A percentile compares a stretch with the other conserved stretches of the same genome.
Conservation (phyloP, 108 stramenopile species). For the Aureococcus anophagefferens region DNA sequence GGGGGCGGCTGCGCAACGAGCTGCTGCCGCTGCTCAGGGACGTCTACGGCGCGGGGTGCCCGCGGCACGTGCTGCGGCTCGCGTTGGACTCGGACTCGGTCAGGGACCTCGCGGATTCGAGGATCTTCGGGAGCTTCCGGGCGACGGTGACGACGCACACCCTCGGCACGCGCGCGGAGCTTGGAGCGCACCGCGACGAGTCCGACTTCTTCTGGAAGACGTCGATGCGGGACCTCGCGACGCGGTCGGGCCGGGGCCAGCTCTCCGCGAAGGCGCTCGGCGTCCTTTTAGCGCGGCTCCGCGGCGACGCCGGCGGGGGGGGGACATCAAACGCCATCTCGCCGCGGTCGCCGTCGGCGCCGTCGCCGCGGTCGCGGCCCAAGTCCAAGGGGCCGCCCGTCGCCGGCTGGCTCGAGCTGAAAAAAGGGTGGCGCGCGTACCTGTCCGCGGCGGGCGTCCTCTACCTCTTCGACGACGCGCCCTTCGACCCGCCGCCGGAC, state of each 20-base stretch:
- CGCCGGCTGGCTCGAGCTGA: background rate
- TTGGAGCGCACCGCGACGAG: background rate
- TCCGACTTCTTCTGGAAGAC: background rate
- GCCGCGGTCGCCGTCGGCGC: too few species aligned
- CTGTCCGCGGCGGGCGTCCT: background rate
- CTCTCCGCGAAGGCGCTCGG: background rate
- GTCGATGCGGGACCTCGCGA: background rate
- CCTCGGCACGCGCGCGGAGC: background rate
- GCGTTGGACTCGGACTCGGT: background rate
- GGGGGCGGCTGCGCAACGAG: constrained; percentile 83
- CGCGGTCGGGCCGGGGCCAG: background rate
- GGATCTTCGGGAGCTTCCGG: background rate
- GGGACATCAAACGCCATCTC: too few species aligned
- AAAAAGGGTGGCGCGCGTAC: background rate
- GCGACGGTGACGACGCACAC: background rate
- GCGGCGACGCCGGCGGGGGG: background rate
- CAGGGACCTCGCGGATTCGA: background rate
- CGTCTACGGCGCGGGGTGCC: constrained; percentile 60
- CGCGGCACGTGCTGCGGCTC: background rate
- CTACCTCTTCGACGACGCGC: background rate
- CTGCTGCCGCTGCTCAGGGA: constrained; percentile 80
- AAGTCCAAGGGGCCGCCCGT: background rate
- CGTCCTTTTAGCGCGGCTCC: background rate
- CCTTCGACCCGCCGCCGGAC: background rate
- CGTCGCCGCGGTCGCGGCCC: too few species aligned